Evolutionary conservation across 306 rosid species (phyloP).

Genomic region (Albizia julibrissin): DNA sequence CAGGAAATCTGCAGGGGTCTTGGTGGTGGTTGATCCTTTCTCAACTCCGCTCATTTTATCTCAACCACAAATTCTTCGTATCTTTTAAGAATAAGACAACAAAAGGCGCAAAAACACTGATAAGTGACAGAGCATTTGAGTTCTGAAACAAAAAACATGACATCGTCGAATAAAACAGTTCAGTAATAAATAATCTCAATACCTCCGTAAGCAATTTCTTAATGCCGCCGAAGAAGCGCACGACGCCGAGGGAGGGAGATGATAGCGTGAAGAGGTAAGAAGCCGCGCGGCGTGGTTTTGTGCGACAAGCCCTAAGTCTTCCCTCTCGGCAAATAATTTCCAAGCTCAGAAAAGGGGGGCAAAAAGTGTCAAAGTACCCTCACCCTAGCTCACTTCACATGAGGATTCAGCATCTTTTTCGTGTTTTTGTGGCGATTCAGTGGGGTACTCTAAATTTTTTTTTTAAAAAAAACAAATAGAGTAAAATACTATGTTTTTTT

Average conservation of each 20-base stretch:
- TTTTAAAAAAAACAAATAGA: too few relatives aligned
- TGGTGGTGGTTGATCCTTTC: constrained; percentile 69
- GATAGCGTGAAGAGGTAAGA: background rate
- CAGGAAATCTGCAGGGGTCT: constrained; percentile 91
- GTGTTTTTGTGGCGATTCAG: too few relatives aligned
- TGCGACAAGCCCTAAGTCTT: background rate
- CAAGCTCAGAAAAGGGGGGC: too few relatives aligned
- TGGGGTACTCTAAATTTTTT: too few relatives aligned
- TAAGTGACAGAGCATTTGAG: background rate
- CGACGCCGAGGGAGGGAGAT: too few relatives aligned
- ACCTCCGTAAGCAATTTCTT: background rate
- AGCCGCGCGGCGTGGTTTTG: background rate
- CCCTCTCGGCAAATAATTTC: background rate
- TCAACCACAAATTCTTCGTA: background rate
- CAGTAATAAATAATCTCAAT: background rate
- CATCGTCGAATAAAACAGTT: background rate
- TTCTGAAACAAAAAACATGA: background rate
- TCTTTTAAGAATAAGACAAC: background rate
- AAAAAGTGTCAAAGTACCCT: too few relatives aligned
- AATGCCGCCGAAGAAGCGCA: background rate
- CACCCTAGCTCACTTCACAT: too few relatives aligned
- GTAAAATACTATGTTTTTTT: too few relatives aligned
- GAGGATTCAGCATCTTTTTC: too few relatives aligned
- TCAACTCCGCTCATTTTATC: constrained; percentile 56
- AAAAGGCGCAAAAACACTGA: background rate